Evolutionary conservation across 495 filamentous ascomycete species (phyloP).

Genomic region (Chaetomium fimeti): DNA sequence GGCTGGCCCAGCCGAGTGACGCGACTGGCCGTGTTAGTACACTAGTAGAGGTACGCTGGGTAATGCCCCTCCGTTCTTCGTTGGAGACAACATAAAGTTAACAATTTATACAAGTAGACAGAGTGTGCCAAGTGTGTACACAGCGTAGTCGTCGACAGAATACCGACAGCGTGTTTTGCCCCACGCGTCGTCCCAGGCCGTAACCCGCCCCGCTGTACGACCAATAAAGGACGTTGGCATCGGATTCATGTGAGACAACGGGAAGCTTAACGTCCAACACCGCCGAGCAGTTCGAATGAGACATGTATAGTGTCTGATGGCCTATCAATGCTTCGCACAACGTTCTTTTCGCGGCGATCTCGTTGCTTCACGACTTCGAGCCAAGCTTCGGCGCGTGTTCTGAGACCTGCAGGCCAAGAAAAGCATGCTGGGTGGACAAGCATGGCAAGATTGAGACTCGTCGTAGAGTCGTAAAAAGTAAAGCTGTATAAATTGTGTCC

Average conservation of each 20-base stretch:
- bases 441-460: too few species aligned
- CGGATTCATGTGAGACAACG: neutral
- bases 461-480: too few species aligned
- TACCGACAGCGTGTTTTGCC: neutral
- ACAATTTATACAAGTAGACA: neutral
- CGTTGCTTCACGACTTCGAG: neutral
- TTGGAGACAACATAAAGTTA: neutral
- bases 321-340: neutral
- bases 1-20: neutral
- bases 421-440: too few species aligned
- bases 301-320: neutral
- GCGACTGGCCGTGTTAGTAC: neutral
- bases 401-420: too few species aligned
- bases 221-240: neutral
- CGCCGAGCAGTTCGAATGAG: neutral
- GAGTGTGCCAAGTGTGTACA: neutral
- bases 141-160: neutral
- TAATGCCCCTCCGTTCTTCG: neutral
- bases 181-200: neutral
- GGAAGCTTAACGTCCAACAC: neutral
- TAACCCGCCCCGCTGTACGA: neutral
- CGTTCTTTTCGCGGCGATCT: neutral
- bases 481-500: too few species aligned
- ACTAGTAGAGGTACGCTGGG: neutral
- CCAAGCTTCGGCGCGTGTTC: neutral